Percentiles rank a stretch among this genome's conserved stretches.
phyloP scores from a whole-genome alignment of 83 land plant species.

The Picea mariana region DNA sequence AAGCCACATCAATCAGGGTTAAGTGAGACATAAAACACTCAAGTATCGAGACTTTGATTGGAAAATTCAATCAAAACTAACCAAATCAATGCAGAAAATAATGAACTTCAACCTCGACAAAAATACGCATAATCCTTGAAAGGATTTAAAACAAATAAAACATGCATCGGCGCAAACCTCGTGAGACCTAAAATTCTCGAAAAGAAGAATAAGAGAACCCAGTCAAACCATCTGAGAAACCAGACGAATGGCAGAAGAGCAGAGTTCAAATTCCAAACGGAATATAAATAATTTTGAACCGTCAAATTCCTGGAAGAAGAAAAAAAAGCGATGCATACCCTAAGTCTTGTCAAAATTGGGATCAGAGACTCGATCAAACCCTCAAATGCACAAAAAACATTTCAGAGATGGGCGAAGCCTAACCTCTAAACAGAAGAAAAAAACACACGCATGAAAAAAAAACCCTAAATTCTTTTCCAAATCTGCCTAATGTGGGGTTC shows the following conservation, averaged over 20 bases:
- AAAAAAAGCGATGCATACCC: background rate
- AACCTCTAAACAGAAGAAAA: too few species aligned
- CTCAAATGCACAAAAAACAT: too few species aligned
- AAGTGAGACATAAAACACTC: background rate
- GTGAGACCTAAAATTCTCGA: background rate
- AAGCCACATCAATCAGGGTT: background rate
- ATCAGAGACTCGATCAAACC: too few species aligned
- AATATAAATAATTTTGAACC: background rate
- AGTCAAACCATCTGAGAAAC: background rate
- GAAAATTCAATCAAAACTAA: background rate
- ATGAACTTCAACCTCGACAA: background rate
- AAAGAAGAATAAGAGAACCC: background rate
- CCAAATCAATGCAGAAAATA: background rate
- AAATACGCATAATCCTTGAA: too few species aligned
- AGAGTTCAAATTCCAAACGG: background rate
- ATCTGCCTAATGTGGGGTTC: too few species aligned
- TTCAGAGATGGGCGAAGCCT: too few species aligned
- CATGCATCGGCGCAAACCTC: too few species aligned
- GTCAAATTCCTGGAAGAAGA: background rate
- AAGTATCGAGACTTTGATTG: background rate
- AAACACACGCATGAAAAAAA: too few species aligned
- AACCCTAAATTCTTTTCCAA: too few species aligned
- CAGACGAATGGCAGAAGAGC: background rate
- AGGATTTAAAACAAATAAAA: too few species aligned
- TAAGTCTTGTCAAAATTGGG: too few species aligned